Conservation (phyloP, 495 filamentous ascomycete species). For the Evernia prunastri region DNA sequence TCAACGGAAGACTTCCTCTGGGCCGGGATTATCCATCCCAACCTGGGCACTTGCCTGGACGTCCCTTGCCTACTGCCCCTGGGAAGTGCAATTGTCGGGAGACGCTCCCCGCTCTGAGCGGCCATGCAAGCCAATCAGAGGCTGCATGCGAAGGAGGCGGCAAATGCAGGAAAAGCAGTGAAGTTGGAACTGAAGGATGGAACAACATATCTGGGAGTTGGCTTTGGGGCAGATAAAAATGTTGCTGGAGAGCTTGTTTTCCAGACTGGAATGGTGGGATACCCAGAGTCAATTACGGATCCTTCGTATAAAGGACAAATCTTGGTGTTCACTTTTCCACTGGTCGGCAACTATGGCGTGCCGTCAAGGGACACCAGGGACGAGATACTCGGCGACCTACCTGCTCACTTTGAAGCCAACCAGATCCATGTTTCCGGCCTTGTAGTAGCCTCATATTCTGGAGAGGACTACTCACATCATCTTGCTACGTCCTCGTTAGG, state of each 20-base stretch:
- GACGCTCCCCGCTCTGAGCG: no score
- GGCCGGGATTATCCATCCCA: no score
- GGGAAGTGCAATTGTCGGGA: no score
- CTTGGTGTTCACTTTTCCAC: conserved; percentile 82
- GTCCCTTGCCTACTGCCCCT: no score
- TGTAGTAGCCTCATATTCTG: conserved; percentile 81
- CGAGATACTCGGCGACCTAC: conserved; percentile 71
- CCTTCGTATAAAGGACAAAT: conserved; percentile 91
- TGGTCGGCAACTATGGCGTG: conserved; percentile 93
- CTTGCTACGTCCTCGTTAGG: conserved; percentile 83
- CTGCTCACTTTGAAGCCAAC: conserved; percentile 83
- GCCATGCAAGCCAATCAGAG: no score
- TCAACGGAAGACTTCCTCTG: no score
- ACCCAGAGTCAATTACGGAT: conserved; percentile 90
- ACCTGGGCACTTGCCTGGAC: no score
- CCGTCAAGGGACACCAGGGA: conserved; percentile 78
- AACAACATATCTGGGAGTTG: conserved; percentile 80
- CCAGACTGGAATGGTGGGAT: conserved; percentile 99
- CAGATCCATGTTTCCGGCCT: conserved; percentile 90
- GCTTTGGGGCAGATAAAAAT: conserved; percentile 89
- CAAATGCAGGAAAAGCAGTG: conserved; percentile 52
- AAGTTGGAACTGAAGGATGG: conserved; percentile 88
- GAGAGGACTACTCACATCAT: conserved; percentile 91
- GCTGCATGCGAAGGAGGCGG: no score
- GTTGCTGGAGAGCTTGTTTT: conserved; percentile 95